A percentile compares a stretch with the other conserved stretches of the same genome.
These are phyloP conservation scores for Bodo saltans DNA, from an alignment of 78 protist genomes.

Conservation along the genomic window DNA sequence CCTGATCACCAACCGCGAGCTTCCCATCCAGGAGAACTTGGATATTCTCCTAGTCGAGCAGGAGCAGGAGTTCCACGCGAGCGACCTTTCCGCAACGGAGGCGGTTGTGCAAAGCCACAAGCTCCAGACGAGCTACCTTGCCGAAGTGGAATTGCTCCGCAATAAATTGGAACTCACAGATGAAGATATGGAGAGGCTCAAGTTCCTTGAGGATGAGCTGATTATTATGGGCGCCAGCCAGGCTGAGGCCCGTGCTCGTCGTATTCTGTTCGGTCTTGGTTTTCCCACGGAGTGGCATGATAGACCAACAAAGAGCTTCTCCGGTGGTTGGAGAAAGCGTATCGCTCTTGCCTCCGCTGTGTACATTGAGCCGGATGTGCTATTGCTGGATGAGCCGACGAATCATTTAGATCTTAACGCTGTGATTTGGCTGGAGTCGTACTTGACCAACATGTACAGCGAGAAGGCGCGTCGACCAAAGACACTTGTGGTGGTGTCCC, in stretches of 20 bases:
- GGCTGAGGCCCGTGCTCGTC: conserved; percentile 39
- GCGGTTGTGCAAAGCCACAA: conserved; percentile 7
- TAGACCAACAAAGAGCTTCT: conserved; percentile 46
- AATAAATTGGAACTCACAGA: background rate
- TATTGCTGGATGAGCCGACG: conserved; percentile 92
- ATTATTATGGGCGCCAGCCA: conserved; percentile 28
- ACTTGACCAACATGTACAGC: conserved; percentile 28
- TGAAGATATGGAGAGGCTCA: background rate
- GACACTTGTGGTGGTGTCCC: conserved; percentile 79
- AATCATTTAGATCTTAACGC: conserved; percentile 85
- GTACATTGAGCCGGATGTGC: conserved; percentile 75
- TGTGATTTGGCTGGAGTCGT: conserved; percentile 81
- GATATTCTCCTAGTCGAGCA: conserved; percentile 23
- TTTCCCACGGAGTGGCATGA: conserved; percentile 54
- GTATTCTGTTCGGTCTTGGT: conserved; percentile 70
- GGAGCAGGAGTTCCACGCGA: background rate
- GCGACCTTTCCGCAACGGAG: background rate
- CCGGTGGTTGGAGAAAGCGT: conserved; percentile 96
- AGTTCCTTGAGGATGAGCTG: conserved; percentile 15
- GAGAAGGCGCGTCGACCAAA: conserved; percentile 40
- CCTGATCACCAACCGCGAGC: conserved; percentile 58
- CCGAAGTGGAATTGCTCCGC: background rate
- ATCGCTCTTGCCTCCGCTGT: conserved; percentile 87
- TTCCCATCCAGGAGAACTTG: conserved; percentile 63
- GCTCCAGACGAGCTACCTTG: background rate